Evolutionary conservation across 2,329 filamentous ascomycete species (phyloP), one percentile per base, ranked within the genome.

Genomic region (Davidsoniella australis): DNA sequence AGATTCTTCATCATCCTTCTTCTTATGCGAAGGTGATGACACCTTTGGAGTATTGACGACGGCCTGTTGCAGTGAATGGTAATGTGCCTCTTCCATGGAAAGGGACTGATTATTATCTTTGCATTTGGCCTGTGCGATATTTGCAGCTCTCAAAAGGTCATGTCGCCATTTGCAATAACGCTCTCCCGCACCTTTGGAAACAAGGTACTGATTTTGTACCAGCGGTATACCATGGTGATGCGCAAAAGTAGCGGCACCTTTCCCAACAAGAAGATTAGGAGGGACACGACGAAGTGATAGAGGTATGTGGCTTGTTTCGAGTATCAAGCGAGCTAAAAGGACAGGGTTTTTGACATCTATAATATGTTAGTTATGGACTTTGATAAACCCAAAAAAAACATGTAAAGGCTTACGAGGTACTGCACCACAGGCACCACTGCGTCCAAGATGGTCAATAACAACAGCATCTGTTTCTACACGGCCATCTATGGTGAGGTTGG

Each of bases 391-490:
- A 16, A 23, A 18, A 42, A 56, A 47, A 41, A 38, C 38, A 41
- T 18, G 3, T 9, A 42, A 20, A 36, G 33, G 72, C 85, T 62
- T 68, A 95, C 89, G 83, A 54, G 85, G 76, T 41, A 91, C 85
- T 41, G 91, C 89, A 56, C 91, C 93, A 56, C 86, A 93, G 40
- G 87, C 91, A 56, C 91, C 91, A 62, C 89, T 96, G 55, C 87
- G 79, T 40, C 93, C 91, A 46, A 81, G 69, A 61, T 96, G 84
- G 59, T 98, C 88, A 39, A 98, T 83, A 48, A 98, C 76, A 0
- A 86, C 88, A 49, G 91, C 91, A 68, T 98, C 91, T 57, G 88
- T 93, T 63, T 98, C 91, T 10, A 96, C 91, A 1, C 79, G 76
- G 1, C 91, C 91, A 57, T 95, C 82, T 54, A 94, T 84, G 41